Conservation (phyloP, 176 grass and related monocot genomes). For the Saccharum spontaneum region DNA sequence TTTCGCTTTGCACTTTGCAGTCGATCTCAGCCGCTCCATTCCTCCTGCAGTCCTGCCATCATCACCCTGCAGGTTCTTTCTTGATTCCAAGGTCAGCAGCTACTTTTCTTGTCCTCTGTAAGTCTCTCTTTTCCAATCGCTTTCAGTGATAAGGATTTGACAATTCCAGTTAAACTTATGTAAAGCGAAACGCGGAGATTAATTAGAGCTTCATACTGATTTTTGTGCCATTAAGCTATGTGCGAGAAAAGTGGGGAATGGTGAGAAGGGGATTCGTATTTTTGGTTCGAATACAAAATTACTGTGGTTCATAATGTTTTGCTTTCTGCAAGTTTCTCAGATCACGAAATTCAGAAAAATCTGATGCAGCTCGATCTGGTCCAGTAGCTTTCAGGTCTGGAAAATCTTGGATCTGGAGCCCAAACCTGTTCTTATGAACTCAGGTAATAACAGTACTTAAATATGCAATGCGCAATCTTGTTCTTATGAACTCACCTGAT, state of each 20-base stretch:
- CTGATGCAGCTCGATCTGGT: background rate
- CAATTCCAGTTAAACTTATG: background rate
- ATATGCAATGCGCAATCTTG: background rate
- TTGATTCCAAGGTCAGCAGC: background rate
- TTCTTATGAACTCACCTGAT: background rate
- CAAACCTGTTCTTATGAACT: background rate
- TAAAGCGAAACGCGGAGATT: background rate
- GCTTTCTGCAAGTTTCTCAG: background rate
- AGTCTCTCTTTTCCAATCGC: background rate
- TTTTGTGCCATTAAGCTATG: background rate
- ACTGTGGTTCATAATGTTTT: background rate
- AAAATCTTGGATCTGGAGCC: background rate
- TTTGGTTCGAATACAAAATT: background rate
- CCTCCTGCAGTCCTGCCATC: background rate
- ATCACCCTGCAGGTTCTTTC: constrained; percentile 4
- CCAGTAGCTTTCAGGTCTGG: background rate
- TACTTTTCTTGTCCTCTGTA: constrained; percentile 11
- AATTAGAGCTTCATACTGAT: background rate
- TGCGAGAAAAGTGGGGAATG: background rate
- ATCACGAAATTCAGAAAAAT: background rate
- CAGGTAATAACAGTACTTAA: background rate
- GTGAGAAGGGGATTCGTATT: too few relatives aligned
- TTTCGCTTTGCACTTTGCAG: background rate
- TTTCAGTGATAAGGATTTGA: constrained; percentile 17
- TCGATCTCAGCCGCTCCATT: background rate